Evolutionary conservation across 1,284 basidiomycete species (phyloP), one percentile per base, ranked within the genome.

Genomic region (Ustilago cynodontis): DNA sequence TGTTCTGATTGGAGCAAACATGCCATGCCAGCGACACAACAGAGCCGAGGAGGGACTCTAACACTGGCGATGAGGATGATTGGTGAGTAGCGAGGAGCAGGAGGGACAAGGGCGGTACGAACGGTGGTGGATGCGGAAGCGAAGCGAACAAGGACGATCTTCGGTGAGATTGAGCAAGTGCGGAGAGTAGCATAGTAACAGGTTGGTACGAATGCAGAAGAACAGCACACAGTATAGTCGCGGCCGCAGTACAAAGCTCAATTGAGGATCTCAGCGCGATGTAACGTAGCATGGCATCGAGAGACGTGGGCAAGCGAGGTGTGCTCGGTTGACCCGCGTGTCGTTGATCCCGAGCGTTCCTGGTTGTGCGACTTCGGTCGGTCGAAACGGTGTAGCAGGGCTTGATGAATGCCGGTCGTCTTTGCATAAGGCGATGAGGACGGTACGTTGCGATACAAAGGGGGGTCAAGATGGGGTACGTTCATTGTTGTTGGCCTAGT

Each of bases 301-400:
- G 37, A 28, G 45, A 45, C 58, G 58, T 59, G 58, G 58, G 58
- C 58, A 59, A 59, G 58, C 58, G 58, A 59, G 49, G 1, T 59
- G 22, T n/a, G 10, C 18, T 18, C 57, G 29, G 33, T 18, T 50
- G 49, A 16, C 22, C 24, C 49, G 49, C 35, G 35, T 37, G 35
- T 13, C 35, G 35, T 37, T 37, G 35, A 37, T 37, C 35, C 14
- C 35, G 35, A 37, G 35, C 35, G 35, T 50, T 50, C 49, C 49
- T 50, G 22, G 49, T 37, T 37, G 35, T 37, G 7, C 3, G 14
- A 16, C 49, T 28, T 26, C 26, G 22, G 22, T 22, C n/a, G 43
- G 43, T 45, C n/a, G 8, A 45, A 45, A 22, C 7, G 43, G 22
- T 35, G 31, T 16, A 52, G 35, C 13, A n/a, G 51, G 16, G 51